Base-by-base conservation (phyloP, 2,329 filamentous ascomycete genomes). In the Coniella lustricola region DNA sequence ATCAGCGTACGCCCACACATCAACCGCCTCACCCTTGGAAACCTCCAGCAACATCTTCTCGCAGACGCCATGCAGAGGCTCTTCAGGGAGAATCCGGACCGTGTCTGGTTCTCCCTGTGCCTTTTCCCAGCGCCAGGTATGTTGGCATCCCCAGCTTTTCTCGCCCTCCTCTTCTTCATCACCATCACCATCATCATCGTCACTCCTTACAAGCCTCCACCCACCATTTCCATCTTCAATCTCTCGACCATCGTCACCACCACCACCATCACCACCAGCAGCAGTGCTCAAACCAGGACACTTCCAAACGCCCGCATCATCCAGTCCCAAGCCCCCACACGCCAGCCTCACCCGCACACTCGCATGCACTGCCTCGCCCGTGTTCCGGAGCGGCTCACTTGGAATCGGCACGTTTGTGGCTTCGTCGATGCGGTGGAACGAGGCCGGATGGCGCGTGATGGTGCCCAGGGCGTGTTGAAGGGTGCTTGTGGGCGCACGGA, bases 401-500 rank as follows among this genome's bases (percentile, higher is more conserved):
- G 25, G 49, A 1, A 63, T 67, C 21, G 60, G 57, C n/a, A 57
- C 46, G 43, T 69, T 69, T 7, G 60, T 66, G 20, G 64, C 58
- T 39, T 67, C 63, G 54, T 70, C 63, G 10, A 65, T 58, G n/a
- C 68, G 60, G 18, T 59, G 57, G 39, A 64, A 65, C 9, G 64
- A 50, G 0, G 67, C 69, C 3, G 68, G 68, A 8, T 53, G 56
- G 7, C 64, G 61, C 10, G 61, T 51, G 2, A 54, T 59, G 21
- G 44, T 54, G 17, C 63, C 63, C 2, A 58, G 57, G n/a, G 59
- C 47, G 12, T 57, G 56, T 52, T 59, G 57, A 40, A 65, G 22
- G 3, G 41, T 17, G 44, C 53, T 59, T 3, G 58, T 57, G 1
- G 60, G 63, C 39, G 42, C 37, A 32, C 61, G 57, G 16, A 56